These are phyloP conservation scores for Papiliotrema fonsecae DNA, from an alignment of 1,284 basidiomycete species.

Conservation along the genomic window DNA sequence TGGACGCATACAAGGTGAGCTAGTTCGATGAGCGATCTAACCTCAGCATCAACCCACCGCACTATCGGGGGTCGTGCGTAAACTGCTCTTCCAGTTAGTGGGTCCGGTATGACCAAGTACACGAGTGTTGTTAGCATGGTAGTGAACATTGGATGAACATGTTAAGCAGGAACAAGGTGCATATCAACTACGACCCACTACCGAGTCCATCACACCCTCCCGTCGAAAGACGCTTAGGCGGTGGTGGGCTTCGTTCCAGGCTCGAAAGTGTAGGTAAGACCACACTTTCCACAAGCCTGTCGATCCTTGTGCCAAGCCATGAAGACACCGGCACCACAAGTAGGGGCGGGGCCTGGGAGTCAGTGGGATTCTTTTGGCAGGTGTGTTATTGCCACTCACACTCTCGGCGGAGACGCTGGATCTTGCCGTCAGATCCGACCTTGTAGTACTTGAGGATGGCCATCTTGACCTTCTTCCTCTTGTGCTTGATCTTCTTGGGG, in stretches of 20 bases:
- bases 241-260: constrained; percentile 49
- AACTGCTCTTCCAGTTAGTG: constrained; percentile 86
- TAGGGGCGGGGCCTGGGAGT: constrained; percentile 51
- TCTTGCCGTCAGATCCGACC: constrained; percentile 98
- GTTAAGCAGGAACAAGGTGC: neutral
- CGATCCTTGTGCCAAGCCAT: constrained; percentile 95
- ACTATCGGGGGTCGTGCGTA: constrained; percentile 77
- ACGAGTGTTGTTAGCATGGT: neutral
- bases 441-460: constrained; percentile 98
- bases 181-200: neutral
- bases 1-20: constrained; percentile 59
- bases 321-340: constrained; percentile 94
- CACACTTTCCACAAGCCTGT: constrained; percentile 93
- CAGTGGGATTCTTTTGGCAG: neutral
- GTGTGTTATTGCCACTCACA: constrained; percentile 50
- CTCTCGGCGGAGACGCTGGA: constrained; percentile 97
- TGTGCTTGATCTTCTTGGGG: constrained; percentile 99
- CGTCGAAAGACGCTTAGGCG: constrained; percentile 14
- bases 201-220: neutral
- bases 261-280: constrained; percentile 82
- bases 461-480: constrained; percentile 99
- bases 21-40: constrained; percentile 44
- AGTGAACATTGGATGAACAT: neutral
- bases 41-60: constrained; percentile 80
- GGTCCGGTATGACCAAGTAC: constrained; percentile 55